Percentiles rank a stretch among this genome's conserved stretches.
Evolutionary conservation across 176 grass and related monocot species (phyloP).

Genomic region (Triticum monococcum): DNA sequence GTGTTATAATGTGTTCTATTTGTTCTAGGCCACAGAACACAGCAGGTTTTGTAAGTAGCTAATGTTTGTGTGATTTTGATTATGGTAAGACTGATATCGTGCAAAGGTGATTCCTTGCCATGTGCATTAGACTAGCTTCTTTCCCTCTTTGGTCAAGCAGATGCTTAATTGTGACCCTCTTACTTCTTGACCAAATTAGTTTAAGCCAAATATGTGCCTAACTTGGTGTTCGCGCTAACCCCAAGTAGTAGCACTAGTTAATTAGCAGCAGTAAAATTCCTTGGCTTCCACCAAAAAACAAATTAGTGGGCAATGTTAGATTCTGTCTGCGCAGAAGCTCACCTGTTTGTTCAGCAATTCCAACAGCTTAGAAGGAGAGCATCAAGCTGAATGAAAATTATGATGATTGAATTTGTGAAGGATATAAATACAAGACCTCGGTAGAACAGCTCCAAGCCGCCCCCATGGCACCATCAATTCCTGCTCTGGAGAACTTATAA

Average conservation of each 20-base stretch:
- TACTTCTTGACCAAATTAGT: constrained; percentile 6
- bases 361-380: background rate
- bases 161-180: background rate
- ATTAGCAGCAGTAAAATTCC: no score
- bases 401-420: no score
- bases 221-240: constrained; percentile 33
- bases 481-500: no score
- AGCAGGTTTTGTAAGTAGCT: constrained; percentile 54
- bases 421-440: background rate
- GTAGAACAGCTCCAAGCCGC: background rate
- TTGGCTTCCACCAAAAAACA: no score
- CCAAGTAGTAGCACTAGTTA: background rate
- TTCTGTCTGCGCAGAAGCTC: background rate
- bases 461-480: no score
- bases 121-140: constrained; percentile 5
- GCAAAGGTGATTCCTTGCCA: constrained; percentile 47
- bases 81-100: constrained; percentile 31
- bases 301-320: background rate
- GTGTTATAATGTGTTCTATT: background rate
- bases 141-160: background rate
- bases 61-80: constrained; percentile 21
- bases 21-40: background rate
- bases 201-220: constrained; percentile 4
- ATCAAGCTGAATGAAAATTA: background rate
- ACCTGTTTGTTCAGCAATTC: background rate